A percentile compares a stretch with the other conserved stretches of the same genome.
Conservation (phyloP, 768 basidiomycete genomes). For the Auriscalpium orientale region DNA sequence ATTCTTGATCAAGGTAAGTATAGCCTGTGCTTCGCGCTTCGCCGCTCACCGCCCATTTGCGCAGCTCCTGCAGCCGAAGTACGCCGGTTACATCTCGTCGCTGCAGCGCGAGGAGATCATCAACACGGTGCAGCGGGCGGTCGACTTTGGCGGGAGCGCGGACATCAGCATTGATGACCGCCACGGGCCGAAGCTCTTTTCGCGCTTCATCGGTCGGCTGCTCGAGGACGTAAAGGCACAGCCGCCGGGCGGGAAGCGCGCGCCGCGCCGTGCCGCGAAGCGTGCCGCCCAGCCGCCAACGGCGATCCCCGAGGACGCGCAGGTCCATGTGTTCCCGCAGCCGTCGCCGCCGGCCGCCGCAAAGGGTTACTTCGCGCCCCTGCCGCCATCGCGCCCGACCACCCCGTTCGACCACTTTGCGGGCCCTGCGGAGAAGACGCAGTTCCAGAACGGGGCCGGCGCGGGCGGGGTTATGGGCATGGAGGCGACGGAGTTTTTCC, state of each 20-base stretch:
- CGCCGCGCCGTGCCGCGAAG: not conserved
- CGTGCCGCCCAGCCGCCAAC: not conserved
- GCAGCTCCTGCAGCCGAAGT: conserved; percentile 23
- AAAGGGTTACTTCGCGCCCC: conserved; percentile 10
- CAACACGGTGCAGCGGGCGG: conserved; percentile 15
- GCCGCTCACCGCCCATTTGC: not conserved
- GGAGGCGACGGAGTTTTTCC: conserved; percentile 12
- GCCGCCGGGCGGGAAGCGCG: not conserved
- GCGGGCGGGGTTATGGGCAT: conserved; percentile 5
- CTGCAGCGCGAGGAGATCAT: conserved; percentile 20
- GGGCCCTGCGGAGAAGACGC: not conserved
- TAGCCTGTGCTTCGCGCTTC: not conserved
- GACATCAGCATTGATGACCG: conserved; percentile 25
- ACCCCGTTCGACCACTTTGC: conserved; percentile 14
- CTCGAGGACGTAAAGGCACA: conserved; percentile 11
- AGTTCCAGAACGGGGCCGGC: not conserved
- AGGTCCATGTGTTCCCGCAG: not conserved
- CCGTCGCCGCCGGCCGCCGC: not conserved
- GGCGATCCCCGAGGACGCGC: not conserved
- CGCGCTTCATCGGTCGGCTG: conserved; percentile 23
- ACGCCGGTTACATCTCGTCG: conserved; percentile 17
- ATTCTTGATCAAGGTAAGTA: conserved; percentile 23
- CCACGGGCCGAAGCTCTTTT: conserved; percentile 25
- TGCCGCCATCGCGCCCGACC: not conserved
- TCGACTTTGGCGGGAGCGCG: conserved; percentile 20